Evolutionary conservation across 1,139 yeast genomes (phyloP).

Genomic region (Blastobotrys elegans): DNA sequence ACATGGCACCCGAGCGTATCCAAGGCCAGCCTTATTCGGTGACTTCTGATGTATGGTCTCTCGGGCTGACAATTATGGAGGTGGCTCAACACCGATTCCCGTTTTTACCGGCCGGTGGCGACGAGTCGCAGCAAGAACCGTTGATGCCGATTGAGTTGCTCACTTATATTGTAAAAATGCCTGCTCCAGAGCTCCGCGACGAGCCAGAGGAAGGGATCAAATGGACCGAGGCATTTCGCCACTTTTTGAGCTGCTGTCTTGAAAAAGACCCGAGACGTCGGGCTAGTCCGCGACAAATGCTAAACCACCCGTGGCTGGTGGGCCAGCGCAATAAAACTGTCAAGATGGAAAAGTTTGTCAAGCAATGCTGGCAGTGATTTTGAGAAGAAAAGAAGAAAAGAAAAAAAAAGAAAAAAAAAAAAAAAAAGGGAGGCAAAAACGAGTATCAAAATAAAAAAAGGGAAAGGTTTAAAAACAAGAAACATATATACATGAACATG

Average conservation of each 20-base stretch:
- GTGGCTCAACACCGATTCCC: conserved; percentile 91
- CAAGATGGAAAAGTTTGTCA: conserved; percentile 81
- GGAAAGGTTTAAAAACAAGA: too few relatives aligned
- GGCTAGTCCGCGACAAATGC: conserved; percentile 90
- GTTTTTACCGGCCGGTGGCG: conserved; percentile 40
- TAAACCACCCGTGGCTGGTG: conserved; percentile 84
- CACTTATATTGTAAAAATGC: conserved; percentile 71
- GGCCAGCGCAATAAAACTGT: conserved; percentile 69
- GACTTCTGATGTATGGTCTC: conserved; percentile 93
- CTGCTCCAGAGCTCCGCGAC: conserved; percentile 70
- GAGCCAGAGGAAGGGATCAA: conserved; percentile 68
- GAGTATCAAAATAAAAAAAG: too few relatives aligned
- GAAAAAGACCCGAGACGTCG: conserved; percentile 74
- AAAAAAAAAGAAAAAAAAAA: too few relatives aligned
- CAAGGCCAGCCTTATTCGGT: conserved; percentile 94
- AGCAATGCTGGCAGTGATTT: conserved; percentile 68
- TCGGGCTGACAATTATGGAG: conserved; percentile 85
- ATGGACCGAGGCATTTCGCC: conserved; percentile 83
- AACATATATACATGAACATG: background rate
- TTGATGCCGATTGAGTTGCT: conserved; percentile 80
- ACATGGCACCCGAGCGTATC: conserved; percentile 97
- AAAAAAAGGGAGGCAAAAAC: too few relatives aligned
- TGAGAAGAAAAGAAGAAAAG: too few relatives aligned
- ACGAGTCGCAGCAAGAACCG: conserved; percentile 39
- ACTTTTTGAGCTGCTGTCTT: conserved; percentile 73